Conservation (phyloP, 345 rosid species). For the Rubroshorea leprosula region DNA sequence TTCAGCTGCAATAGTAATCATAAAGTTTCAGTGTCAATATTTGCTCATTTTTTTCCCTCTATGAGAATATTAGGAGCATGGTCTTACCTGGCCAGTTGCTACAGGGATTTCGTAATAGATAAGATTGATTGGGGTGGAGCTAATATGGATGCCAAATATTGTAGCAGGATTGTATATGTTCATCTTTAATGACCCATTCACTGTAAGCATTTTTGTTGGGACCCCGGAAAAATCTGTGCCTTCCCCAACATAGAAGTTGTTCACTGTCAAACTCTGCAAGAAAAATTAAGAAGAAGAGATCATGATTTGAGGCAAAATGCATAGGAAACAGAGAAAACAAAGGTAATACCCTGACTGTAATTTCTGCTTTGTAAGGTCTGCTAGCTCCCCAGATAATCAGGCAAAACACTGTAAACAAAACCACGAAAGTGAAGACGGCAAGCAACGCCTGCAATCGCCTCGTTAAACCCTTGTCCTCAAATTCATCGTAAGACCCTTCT, state of each 20-base stretch:
- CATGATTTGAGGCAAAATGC: background rate
- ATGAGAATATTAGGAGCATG: too few relatives aligned
- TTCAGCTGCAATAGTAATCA: slow-evolving; percentile 48
- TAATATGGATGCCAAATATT: slow-evolving; percentile 71
- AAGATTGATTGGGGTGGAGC: slow-evolving; percentile 55
- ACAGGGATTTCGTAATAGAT: slow-evolving; percentile 47
- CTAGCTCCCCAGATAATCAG: slow-evolving; percentile 81
- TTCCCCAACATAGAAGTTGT: slow-evolving; percentile 57
- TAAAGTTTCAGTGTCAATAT: background rate
- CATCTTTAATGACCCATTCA: slow-evolving; percentile 57
- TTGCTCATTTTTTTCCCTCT: too few relatives aligned
- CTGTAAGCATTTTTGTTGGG: slow-evolving; percentile 60
- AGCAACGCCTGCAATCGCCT: slow-evolving; percentile 56
- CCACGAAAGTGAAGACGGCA: slow-evolving; percentile 43
- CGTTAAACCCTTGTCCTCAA: slow-evolving; percentile 45
- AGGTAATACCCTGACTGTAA: slow-evolving; percentile 52
- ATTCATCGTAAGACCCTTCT: slow-evolving; percentile 67
- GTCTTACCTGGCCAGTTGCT: slow-evolving; percentile 59
- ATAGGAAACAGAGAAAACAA: background rate
- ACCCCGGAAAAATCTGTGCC: slow-evolving; percentile 75
- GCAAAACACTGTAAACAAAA: slow-evolving; percentile 57
- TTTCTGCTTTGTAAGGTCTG: slow-evolving; percentile 58
- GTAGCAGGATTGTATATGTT: slow-evolving; percentile 68
- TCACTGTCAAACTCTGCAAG: slow-evolving; percentile 59
- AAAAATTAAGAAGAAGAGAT: background rate